Evolutionary conservation across 331 rosid genomes (phyloP), one percentile per base, ranked within the genome.

Genomic region (Telfairia occidentalis): DNA sequence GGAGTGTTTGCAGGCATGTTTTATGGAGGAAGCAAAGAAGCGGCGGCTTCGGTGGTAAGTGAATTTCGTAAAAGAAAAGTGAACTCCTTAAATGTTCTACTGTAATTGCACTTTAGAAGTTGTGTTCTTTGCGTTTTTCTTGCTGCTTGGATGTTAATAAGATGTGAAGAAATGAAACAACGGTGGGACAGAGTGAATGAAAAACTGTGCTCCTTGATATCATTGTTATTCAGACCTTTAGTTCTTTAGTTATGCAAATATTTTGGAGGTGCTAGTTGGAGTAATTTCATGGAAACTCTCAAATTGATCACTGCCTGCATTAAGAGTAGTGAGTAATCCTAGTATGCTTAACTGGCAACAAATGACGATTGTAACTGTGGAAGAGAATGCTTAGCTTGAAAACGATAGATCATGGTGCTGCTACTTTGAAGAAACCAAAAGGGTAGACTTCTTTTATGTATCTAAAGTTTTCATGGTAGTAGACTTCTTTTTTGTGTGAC

Each of bases 1-100:
- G 96, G 87, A 61, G 85, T 95, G 13, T 91, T 92, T 88, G 96
- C 97, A 26, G 99, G 99, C 71, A 83, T 95, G 93, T 66, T 95
- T 40, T 92, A 95, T 61, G 99, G 99, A 1, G 97, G 97, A 45
- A 95, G 99, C 89, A 95, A 82, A 83, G 97, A 91, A 83, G 99
- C 99, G 18, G 65, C 96, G 77, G 92, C 97, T 77, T 92, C 96
- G 45, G 96, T 90, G 82, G 99, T 95, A 79, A 90, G 96, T 84
- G 82, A 78, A 15, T 79, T 32, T 67, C 35, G 37, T 34, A 2
- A 23, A 3, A 48, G 5, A 2, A 15, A 7, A 43, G 24, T 3
- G n/a, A n/a, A n/a, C 23, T 23, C 53, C 23, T 16, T n/a, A n/a
- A 26, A 43, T 45, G 74, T 70, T 70, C 38, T 66, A 1, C 18